Base-by-base conservation (phyloP, 2,329 filamentous ascomycete genomes). In the Celoporthe dispersa region DNA sequence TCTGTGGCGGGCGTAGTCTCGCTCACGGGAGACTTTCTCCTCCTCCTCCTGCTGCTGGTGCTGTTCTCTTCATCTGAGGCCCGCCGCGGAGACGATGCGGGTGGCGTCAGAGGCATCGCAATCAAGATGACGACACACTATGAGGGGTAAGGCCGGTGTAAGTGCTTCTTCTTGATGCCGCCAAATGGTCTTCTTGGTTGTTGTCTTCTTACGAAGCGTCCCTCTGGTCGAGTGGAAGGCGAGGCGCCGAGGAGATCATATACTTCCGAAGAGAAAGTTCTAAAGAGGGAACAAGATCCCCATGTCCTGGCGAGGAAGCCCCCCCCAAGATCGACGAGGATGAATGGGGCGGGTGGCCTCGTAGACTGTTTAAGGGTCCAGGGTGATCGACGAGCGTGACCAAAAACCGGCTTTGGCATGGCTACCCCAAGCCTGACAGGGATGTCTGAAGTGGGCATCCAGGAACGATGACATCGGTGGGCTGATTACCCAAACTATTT, bases 61-160 rank as follows among this genome's bases (percentile, higher is more conserved):
- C 59, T 39, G 19, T 19, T 61, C 35, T 39, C 35, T 37, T 19
- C 19, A 8, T 71, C 44, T 64, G 66, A 65, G 33, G 8, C 41
- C 6, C 44, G 31, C 31, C 55, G 33, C 28, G 62, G 57, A 60
- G 69, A 68, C 51, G 69, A 71, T 62, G 55, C 25, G 25, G 69
- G 35, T 63, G 69, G 66, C 53, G 69, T 71, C 6, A 48, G n/a
- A 59, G 55, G 57, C 69, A 71, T 71, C 16, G 16, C 44, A 4
- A 4, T 31, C 31, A 35, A 12, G 25, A 35, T 37, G 59, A 33
- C 35, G 59, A 37, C n/a, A 33, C 5, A n/a, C 22, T 31, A 16
- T 22, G 31, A 48, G 16, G 65, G 65, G 61, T 60, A 67, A 57
- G 66, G 66, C 62, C 57, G 66, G 57, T 67, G 41, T 67, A 62